Base-by-base conservation (phyloP, 768 basidiomycete genomes). In the Auriscalpium orientale region DNA sequence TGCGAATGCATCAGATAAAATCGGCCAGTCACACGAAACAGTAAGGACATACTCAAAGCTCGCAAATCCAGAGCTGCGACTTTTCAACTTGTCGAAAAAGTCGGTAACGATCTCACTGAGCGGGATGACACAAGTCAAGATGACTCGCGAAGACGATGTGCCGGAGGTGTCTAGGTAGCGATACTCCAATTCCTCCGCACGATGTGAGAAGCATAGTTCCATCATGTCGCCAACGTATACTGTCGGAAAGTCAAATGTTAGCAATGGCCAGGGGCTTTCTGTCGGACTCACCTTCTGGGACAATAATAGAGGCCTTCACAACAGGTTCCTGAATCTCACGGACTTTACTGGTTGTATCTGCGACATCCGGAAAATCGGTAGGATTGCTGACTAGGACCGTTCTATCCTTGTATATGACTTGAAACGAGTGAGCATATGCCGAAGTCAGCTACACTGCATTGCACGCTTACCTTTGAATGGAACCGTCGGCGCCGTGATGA, bases 171-270 rank as follows among this genome's bases (percentile, higher is more conserved):
- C 92, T 18, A 98, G 76, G 66, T 95, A 92, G 35, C 80, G 80
- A 71, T 95, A 87, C 40, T 94, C 87, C 52, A 95, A 70, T 48
- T 91, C 82, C 54, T 87, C 82, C 2, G 86, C 95, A 48, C 97
- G 83, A 66, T 90, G 91, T 5, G 80, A 76, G 68, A 84, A 89
- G 67, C 94, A 97, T 1, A 98, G 79, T 43, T 91, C 89, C 88
- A 98, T 95, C 87, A 99, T 94, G 46, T 89, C 87, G 8, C 95
- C 95, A 36, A 97, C 84, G 67, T 93, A 95, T 59, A 91, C 93
- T 93, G 62, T 33, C 34, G 33, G 16, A 46, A 10, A 18, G 10
- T 45, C 13, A 53, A 18, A 16, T 57, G 16, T 8, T 33, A 5
- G 37, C 18, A 12, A 51, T 54, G 21, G 18, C 16, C 38, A 16